A percentile compares a stretch with the other conserved stretches of the same genome.
phyloP scores from a whole-genome alignment of 2,329 filamentous ascomycete species.

The Monascus ruber region DNA sequence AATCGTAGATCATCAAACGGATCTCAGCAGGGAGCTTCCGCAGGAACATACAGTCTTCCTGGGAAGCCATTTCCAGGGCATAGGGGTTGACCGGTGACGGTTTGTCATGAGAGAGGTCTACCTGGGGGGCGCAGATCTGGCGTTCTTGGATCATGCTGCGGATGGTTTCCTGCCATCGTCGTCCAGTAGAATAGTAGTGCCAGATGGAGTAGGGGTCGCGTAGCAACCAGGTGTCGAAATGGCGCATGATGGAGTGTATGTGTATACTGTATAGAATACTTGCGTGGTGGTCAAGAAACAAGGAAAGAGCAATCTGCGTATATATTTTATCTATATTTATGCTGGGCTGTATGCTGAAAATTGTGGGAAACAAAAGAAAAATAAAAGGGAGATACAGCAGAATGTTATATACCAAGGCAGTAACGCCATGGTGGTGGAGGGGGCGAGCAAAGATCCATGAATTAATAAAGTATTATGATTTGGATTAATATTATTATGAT shows the following conservation, averaged over 20 bases:
- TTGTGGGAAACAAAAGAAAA: no score
- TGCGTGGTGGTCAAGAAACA: no score
- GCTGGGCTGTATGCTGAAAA: no score
- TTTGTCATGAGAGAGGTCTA: slow-evolving; percentile 1
- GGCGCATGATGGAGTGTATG: slow-evolving; percentile 16
- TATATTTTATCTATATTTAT: no score
- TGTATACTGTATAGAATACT: no score
- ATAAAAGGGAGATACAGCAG: no score
- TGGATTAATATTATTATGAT: no score
- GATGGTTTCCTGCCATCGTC: slow-evolving; percentile 24
- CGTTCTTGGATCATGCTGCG: slow-evolving; percentile 25
- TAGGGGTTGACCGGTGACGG: slow-evolving; percentile 7
- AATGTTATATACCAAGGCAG: no score
- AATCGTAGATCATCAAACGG: slow-evolving; percentile 26
- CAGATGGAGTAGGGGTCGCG: slow-evolving; percentile 29
- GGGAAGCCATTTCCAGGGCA: slow-evolving; percentile 7
- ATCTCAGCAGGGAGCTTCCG: slow-evolving; percentile 23
- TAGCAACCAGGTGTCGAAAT: slow-evolving; percentile 28
- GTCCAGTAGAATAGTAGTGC: slow-evolving; percentile 26
- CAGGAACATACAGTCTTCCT: slow-evolving; percentile 12
- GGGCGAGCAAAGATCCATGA: no score
- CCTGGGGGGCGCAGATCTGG: slow-evolving; percentile 20
- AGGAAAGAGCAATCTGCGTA: not conserved
- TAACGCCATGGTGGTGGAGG: no score
- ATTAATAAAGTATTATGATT: no score